Evolutionary conservation across 2,329 filamentous ascomycete species (phyloP).

Genomic region (Pseudocercospora musae): DNA sequence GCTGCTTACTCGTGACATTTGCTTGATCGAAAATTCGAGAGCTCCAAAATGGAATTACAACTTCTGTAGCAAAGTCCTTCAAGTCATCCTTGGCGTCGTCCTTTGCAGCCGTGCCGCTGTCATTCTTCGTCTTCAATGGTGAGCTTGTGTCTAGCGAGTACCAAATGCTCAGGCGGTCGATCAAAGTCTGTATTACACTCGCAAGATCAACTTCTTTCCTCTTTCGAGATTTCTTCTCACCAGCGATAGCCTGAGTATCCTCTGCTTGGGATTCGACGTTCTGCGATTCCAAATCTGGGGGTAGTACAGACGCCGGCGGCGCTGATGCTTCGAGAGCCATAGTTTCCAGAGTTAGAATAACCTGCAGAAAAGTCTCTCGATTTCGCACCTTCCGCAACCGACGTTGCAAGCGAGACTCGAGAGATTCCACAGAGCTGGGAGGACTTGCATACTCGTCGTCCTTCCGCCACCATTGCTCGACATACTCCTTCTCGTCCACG

Average conservation of each 20-base stretch:
- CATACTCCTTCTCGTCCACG: conserved; percentile 60
- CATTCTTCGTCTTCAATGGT: conserved; percentile 41
- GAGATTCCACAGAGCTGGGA: conserved; percentile 42
- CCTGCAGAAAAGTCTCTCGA: conserved; percentile 74
- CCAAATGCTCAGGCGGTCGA: conserved; percentile 80
- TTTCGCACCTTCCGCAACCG: conserved; percentile 65
- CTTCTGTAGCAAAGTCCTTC: conserved; percentile 74
- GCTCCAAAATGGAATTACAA: conserved; percentile 77
- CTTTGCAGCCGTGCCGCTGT: conserved; percentile 23
- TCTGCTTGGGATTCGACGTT: conserved; percentile 15
- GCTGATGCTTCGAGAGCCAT: conserved; percentile 61
- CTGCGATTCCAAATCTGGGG: conserved; percentile 33
- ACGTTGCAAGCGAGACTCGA: conserved; percentile 52
- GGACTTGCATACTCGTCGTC: conserved; percentile 43
- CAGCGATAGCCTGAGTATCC: neutral
- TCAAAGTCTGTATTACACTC: conserved; percentile 66
- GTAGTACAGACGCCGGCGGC: conserved; percentile 16
- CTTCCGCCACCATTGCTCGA: conserved; percentile 68
- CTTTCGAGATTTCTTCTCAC: conserved; percentile 39
- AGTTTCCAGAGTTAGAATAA: conserved; percentile 75
- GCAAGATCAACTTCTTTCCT: conserved; percentile 66
- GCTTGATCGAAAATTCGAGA: conserved; percentile 71
- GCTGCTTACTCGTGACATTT: conserved; percentile 67
- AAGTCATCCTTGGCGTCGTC: conserved; percentile 56
- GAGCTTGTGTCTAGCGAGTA: conserved; percentile 67